phyloP scores from a whole-genome alignment of 2,329 filamentous ascomycete species.

The Cladosporium austrohemisphaericum region DNA sequence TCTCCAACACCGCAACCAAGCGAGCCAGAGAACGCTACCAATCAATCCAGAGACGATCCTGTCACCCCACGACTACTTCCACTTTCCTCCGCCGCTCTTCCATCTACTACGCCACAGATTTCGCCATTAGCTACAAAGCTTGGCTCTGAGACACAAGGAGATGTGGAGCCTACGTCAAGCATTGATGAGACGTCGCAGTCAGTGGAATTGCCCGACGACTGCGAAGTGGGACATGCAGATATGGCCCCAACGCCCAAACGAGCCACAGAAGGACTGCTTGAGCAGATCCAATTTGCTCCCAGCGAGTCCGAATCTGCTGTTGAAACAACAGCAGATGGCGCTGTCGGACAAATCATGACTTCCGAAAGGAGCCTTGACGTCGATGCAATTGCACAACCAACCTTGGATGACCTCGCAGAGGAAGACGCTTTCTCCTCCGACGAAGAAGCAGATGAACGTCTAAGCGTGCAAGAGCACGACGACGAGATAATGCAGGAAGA shows the following conservation, averaged over 20 bases:
- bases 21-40: neutral
- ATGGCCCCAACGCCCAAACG: too few relatives aligned
- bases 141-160: too few relatives aligned
- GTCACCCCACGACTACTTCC: neutral
- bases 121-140: conserved; percentile 9
- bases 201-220: too few relatives aligned
- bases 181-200: too few relatives aligned
- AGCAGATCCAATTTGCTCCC: too few relatives aligned
- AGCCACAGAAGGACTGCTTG: too few relatives aligned
- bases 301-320: too few relatives aligned
- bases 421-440: conserved; percentile 16
- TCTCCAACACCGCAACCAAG: neutral
- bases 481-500: conserved; percentile 17
- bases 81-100: conserved; percentile 1
- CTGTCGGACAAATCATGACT: too few relatives aligned
- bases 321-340: too few relatives aligned
- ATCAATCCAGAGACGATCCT: neutral
- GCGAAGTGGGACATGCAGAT: too few relatives aligned
- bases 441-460: neutral
- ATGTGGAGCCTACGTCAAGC: too few relatives aligned
- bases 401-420: conserved; percentile 19
- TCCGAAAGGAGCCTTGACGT: too few relatives aligned
- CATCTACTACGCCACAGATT: conserved; percentile 5
- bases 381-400: neutral
- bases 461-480: conserved; percentile 1